Evolutionary conservation across 768 basidiomycete genomes (phyloP).

Genomic region (Podaxis sp.): DNA sequence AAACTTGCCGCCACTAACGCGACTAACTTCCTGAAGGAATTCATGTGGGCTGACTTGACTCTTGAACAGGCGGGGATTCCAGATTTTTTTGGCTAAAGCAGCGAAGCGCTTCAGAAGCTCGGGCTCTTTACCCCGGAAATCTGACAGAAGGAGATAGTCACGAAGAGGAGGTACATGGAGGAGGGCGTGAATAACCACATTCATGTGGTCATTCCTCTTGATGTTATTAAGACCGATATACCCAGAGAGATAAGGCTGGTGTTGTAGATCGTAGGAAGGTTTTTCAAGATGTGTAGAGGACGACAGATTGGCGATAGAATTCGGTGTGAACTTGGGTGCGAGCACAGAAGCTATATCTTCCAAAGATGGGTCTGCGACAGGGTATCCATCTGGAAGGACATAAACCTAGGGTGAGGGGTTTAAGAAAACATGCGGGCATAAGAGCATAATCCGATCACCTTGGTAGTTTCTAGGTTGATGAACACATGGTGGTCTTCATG

Average conservation of each 20-base stretch:
- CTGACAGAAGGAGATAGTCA: slow-evolving; percentile 78
- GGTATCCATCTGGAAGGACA: slow-evolving; percentile 95
- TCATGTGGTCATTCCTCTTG: slow-evolving; percentile 96
- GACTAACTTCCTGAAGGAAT: slow-evolving; percentile 93
- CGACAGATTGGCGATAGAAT: slow-evolving; percentile 50
- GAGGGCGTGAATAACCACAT: slow-evolving; percentile 91
- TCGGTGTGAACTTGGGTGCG: slow-evolving; percentile 76
- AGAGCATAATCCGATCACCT: slow-evolving; percentile 46
- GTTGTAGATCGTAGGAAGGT: slow-evolving; percentile 80
- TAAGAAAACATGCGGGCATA: slow-evolving; percentile 11
- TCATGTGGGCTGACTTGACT: slow-evolving; percentile 99
- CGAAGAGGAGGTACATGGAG: slow-evolving; percentile 89
- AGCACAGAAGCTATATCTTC: slow-evolving; percentile 93
- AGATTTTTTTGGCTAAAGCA: slow-evolving; percentile 84
- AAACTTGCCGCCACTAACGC: slow-evolving; percentile 87
- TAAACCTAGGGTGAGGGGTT: slow-evolving; percentile 64
- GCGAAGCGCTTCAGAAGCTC: slow-evolving; percentile 90
- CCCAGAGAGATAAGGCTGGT: slow-evolving; percentile 83
- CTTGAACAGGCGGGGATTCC: slow-evolving; percentile 97
- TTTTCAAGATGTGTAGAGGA: slow-evolving; percentile 57
- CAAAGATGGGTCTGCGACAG: slow-evolving; percentile 92
- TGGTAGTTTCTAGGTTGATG: slow-evolving; percentile 90
- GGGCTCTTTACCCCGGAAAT: slow-evolving; percentile 67
- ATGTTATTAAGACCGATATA: slow-evolving; percentile 98
- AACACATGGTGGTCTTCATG: slow-evolving; percentile 99